These are phyloP conservation scores for Fusarium floridanum DNA, from an alignment of 2,329 filamentous ascomycete genomes.

Conservation along the genomic window DNA sequence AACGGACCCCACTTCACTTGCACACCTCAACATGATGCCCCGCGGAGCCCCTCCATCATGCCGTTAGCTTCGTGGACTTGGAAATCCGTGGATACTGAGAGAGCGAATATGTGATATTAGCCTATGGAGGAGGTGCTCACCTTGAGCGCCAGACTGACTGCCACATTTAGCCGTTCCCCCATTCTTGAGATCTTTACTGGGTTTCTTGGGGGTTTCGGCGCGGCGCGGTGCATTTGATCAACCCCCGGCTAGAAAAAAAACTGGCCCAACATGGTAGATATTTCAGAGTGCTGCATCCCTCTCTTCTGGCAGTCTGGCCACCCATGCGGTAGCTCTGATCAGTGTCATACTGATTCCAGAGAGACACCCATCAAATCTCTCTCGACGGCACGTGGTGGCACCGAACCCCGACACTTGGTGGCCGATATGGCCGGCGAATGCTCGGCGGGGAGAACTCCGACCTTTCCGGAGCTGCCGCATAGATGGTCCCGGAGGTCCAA, in stretches of 20 bases:
- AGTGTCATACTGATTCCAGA: not conserved
- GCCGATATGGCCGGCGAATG: not conserved
- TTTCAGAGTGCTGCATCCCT: not conserved
- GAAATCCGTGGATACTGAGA: conserved; percentile 33
- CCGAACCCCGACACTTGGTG: conserved; percentile 1
- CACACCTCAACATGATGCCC: conserved; percentile 16
- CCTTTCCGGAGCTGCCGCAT: conserved; percentile 12
- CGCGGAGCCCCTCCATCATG: conserved; percentile 38
- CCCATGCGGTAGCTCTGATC: conserved; percentile 1
- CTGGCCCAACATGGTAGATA: conserved; percentile 1
- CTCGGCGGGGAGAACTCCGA: conserved; percentile 38
- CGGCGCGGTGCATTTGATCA: conserved; percentile 14
- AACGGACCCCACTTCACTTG: conserved; percentile 16
- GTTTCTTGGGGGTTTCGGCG: not conserved
- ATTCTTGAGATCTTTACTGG: not conserved
- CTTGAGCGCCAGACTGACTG: not conserved
- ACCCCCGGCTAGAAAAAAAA: conserved; percentile 10
- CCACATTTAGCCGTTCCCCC: conserved; percentile 33
- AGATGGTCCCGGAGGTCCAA: not conserved
- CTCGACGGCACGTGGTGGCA: conserved; percentile 33
- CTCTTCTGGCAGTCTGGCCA: not conserved
- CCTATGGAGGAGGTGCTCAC: not conserved
- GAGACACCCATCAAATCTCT: conserved; percentile 7
- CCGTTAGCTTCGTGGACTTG: conserved; percentile 37
- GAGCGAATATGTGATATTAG: not conserved